Evolutionary conservation across 495 filamentous ascomycete genomes (phyloP).

Genomic region (Neurospora sp.): DNA sequence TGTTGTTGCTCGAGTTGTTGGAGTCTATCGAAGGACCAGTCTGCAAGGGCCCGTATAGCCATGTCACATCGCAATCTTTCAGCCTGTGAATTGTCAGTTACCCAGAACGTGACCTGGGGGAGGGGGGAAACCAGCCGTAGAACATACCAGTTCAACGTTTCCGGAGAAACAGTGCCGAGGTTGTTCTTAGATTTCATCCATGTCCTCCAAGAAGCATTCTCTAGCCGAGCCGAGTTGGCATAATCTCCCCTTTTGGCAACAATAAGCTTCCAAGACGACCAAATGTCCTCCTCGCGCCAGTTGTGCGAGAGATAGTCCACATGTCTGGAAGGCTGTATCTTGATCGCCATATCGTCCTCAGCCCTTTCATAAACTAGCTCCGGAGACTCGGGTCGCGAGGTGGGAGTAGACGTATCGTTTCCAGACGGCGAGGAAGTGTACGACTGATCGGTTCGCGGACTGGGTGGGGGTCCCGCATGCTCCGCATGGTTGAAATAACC

Average conservation of each 20-base stretch:
- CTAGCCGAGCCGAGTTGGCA: slow-evolving; percentile 68
- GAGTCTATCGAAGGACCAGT: slow-evolving; percentile 43
- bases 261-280: slow-evolving; percentile 93
- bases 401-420: slow-evolving; percentile 30
- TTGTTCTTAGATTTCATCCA: slow-evolving; percentile 88
- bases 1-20: slow-evolving; percentile 42
- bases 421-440: slow-evolving; percentile 37
- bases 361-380: slow-evolving; percentile 37
- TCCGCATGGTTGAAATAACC: slow-evolving; percentile 34
- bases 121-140: neutral
- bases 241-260: slow-evolving; percentile 67
- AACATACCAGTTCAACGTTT: slow-evolving; percentile 79
- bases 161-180: slow-evolving; percentile 75
- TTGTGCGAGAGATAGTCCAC: slow-evolving; percentile 95
- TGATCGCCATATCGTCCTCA: slow-evolving; percentile 74
- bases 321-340: slow-evolving; percentile 72
- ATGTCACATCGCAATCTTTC: slow-evolving; percentile 95
- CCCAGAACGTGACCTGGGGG: neutral
- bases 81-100: slow-evolving; percentile 47
- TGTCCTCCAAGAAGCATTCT: slow-evolving; percentile 98
- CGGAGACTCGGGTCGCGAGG: slow-evolving; percentile 38
- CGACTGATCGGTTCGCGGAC: slow-evolving; percentile 31
- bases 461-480: slow-evolving; percentile 39
- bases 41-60: slow-evolving; percentile 92
- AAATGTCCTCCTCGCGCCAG: slow-evolving; percentile 96